Evolutionary conservation across 352 stramenopile genomes (phyloP).

Genomic region (Globisporangium iwayamae): DNA sequence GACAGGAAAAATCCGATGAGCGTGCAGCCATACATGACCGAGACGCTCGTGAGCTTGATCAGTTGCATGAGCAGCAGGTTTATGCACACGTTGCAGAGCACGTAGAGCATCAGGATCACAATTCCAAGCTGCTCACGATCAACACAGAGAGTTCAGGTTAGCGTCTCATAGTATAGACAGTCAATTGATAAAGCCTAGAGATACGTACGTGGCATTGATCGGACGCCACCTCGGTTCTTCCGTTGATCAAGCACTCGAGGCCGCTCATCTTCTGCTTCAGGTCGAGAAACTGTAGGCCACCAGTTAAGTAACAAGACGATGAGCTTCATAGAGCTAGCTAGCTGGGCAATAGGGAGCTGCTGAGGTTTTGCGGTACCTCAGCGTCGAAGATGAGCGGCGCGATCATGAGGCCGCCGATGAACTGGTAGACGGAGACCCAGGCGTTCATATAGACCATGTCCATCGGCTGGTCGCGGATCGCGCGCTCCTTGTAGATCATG

Average conservation of each 20-base stretch:
- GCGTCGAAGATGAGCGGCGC: slow-evolving; percentile 82
- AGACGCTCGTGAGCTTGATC: slow-evolving; percentile 72
- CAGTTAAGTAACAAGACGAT: not conserved
- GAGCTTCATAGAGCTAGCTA: not conserved
- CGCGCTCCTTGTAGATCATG: slow-evolving; percentile 85
- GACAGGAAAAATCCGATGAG: slow-evolving; percentile 69
- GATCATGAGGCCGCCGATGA: slow-evolving; percentile 75
- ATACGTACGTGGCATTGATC: slow-evolving; percentile 72
- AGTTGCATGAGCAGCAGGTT: slow-evolving; percentile 73
- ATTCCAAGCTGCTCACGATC: slow-evolving; percentile 50
- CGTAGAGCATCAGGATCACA: slow-evolving; percentile 61
- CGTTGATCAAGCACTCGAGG: slow-evolving; percentile 77
- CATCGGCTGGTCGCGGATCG: slow-evolving; percentile 80
- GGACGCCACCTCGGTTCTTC: slow-evolving; percentile 54
- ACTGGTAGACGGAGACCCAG: slow-evolving; percentile 85
- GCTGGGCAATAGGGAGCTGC: not conserved
- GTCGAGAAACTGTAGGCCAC: slow-evolving; percentile 39
- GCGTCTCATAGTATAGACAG: not conserved
- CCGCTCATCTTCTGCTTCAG: slow-evolving; percentile 79
- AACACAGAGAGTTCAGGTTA: not conserved
- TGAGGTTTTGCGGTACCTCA: slow-evolving; percentile 27
- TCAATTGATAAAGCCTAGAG: not conserved
- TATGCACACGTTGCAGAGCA: slow-evolving; percentile 76
- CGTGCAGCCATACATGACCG: slow-evolving; percentile 73
- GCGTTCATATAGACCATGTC: slow-evolving; percentile 87